Conservation (phyloP, 1,284 basidiomycete species). For the Leccinum holopus region DNA sequence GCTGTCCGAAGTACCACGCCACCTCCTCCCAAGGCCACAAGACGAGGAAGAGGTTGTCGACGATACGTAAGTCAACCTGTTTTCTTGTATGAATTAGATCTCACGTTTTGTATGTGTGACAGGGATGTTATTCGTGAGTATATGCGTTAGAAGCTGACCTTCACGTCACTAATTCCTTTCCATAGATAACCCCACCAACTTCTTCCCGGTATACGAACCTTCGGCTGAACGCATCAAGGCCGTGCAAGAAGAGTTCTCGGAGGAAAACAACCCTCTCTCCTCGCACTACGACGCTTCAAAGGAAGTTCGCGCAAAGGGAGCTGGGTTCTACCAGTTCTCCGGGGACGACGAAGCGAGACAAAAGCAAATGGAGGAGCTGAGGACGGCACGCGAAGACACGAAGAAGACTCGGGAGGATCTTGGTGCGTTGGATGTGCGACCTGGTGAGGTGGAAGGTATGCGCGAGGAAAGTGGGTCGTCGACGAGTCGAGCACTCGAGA, state of each 20-base stretch:
- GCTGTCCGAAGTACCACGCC: slow-evolving; percentile 74
- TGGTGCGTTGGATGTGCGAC: slow-evolving; percentile 56
- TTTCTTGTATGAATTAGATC: slow-evolving; percentile 6
- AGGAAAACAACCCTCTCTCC: slow-evolving; percentile 70
- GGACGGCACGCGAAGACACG: slow-evolving; percentile 68
- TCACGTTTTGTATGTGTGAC: slow-evolving; percentile 14
- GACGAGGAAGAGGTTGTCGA: slow-evolving; percentile 34
- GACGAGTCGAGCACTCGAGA: slow-evolving; percentile 68
- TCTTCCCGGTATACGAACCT: slow-evolving; percentile 85
- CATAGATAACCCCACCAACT: slow-evolving; percentile 71
- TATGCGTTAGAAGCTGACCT: slow-evolving; percentile 23
- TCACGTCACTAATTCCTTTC: slow-evolving; percentile 1
- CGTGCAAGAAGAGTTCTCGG: slow-evolving; percentile 73
- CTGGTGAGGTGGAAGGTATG: slow-evolving; percentile 71
- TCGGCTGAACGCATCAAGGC: slow-evolving; percentile 74
- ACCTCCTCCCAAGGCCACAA: slow-evolving; percentile 45
- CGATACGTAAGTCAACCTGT: slow-evolving; percentile 48
- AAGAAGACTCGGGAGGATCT: slow-evolving; percentile 57
- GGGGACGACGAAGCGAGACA: slow-evolving; percentile 73
- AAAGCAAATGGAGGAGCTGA: slow-evolving; percentile 79
- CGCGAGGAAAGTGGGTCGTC: slow-evolving; percentile 32
- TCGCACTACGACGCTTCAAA: slow-evolving; percentile 79
- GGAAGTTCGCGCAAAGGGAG: slow-evolving; percentile 86
- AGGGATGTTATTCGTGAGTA: slow-evolving; percentile 61
- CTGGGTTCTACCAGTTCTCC: slow-evolving; percentile 91